Evolutionary conservation across 495 filamentous ascomycete species (phyloP).

Genomic region (Hyaloscypha bicolor): DNA sequence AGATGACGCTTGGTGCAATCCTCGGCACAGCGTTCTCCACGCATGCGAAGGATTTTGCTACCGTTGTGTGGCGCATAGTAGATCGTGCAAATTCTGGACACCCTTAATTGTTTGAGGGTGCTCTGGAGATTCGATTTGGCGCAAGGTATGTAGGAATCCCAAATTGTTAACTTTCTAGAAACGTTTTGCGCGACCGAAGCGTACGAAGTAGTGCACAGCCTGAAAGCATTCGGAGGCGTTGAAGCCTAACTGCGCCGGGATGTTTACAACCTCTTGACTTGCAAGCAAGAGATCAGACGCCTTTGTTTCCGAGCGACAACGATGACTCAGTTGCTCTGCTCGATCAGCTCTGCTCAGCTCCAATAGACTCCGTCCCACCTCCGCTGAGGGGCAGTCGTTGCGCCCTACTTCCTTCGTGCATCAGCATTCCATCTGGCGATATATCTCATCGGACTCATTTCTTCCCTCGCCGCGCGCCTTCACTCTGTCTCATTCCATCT

Average conservation of each 20-base stretch:
- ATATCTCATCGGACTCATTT: conserved; percentile 17
- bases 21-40: too few relatives aligned
- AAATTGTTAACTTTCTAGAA: conserved; percentile 4
- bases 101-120: neutral
- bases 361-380: conserved; percentile 26
- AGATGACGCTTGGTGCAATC: neutral
- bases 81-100: neutral
- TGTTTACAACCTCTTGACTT: conserved; percentile 20
- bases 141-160: neutral
- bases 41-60: neutral
- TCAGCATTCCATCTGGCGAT: conserved; percentile 12
- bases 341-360: conserved; percentile 23
- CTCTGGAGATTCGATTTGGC: neutral
- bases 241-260: conserved; percentile 10
- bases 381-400: conserved; percentile 12
- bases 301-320: conserved; percentile 18
- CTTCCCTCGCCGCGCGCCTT: conserved; percentile 6
- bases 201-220: neutral
- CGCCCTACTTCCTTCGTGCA: conserved; percentile 9
- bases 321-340: conserved; percentile 28
- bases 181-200: neutral
- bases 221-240: conserved; percentile 4
- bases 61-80: neutral
- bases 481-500: conserved; percentile 10
- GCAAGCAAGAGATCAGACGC: conserved; percentile 25